Evolutionary conservation across 2,329 filamentous ascomycete genomes (phyloP).

Genomic region (Pseudocercospora fijiensis): DNA sequence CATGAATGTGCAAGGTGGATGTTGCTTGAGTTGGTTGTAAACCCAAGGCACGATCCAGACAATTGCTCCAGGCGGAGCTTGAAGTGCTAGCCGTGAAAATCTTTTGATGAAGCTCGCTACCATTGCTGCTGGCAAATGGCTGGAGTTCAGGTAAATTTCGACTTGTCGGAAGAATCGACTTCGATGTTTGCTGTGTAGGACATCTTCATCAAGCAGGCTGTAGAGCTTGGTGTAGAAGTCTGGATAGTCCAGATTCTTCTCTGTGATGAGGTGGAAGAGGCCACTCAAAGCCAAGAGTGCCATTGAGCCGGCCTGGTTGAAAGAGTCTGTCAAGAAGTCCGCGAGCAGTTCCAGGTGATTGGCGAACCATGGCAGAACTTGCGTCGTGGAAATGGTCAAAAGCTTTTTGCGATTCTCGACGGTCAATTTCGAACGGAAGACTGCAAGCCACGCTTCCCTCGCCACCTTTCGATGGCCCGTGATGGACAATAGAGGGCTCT

Average conservation of each 20-base stretch:
- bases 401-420: slow-evolving; percentile 77
- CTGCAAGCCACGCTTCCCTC: slow-evolving; percentile 80
- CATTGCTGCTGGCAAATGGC: slow-evolving; percentile 84
- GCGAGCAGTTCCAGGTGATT: slow-evolving; percentile 82
- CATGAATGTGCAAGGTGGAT: slow-evolving; percentile 94
- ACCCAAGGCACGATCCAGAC: slow-evolving; percentile 88
- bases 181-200: slow-evolving; percentile 91
- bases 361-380: slow-evolving; percentile 81
- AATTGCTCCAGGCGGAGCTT: slow-evolving; percentile 83
- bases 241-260: slow-evolving; percentile 87
- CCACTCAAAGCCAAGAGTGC: slow-evolving; percentile 87
- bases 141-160: slow-evolving; percentile 85
- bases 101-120: slow-evolving; percentile 96
- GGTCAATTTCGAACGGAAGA: slow-evolving; percentile 67
- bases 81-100: slow-evolving; percentile 78
- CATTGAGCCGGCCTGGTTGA: slow-evolving; percentile 79
- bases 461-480: slow-evolving; percentile 74
- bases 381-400: slow-evolving; percentile 70
- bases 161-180: slow-evolving; percentile 90
- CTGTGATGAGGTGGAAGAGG: slow-evolving; percentile 89
- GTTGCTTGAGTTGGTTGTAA: slow-evolving; percentile 88
- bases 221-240: slow-evolving; percentile 89
- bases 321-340: slow-evolving; percentile 95
- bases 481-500: slow-evolving; percentile 64
- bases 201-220: slow-evolving; percentile 78